Evolutionary conservation across 257 asterid species (phyloP).

Genomic region (Thymus quinquecostatus): DNA sequence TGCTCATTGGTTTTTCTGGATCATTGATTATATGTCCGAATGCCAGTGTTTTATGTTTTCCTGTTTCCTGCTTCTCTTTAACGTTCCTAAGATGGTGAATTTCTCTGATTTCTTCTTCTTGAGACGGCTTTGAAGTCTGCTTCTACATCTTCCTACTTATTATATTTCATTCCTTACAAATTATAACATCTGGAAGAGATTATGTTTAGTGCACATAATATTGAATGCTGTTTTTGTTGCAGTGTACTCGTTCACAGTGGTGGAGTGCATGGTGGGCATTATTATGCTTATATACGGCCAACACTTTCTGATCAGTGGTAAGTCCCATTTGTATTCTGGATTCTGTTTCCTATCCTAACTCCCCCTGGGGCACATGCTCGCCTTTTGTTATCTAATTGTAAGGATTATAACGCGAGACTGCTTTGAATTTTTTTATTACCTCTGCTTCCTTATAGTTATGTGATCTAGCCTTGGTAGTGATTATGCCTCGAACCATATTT

Average conservation of each 20-base stretch:
- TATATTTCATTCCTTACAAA: neutral
- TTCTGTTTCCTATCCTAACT: constrained; percentile 3
- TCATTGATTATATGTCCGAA: neutral
- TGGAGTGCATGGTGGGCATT: constrained; percentile 69
- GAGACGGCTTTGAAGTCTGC: too few relatives aligned
- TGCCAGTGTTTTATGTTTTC: neutral
- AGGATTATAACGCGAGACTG: constrained; percentile 16
- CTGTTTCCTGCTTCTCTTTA: constrained; percentile 15
- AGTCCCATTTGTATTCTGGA: constrained; percentile 27
- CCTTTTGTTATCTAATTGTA: constrained; percentile 10
- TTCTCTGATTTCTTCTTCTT: too few relatives aligned
- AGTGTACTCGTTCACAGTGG: constrained; percentile 71
- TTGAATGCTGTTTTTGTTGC: constrained; percentile 29
- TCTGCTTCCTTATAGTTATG: constrained; percentile 11
- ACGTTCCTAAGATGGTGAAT: constrained; percentile 14
- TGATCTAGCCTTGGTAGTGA: constrained; percentile 12
- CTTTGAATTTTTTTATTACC: neutral
- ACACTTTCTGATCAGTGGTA: constrained; percentile 64
- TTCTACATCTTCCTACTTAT: neutral
- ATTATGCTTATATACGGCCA: constrained; percentile 62
- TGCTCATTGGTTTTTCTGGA: constrained; percentile 3
- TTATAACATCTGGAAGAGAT: constrained; percentile 13
- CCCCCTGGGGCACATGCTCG: neutral
- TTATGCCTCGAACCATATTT: neutral
- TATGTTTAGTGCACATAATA: constrained; percentile 2